These are phyloP conservation scores for Barbarea vulgaris DNA, from an alignment of 345 rosid species.

Conservation along the genomic window DNA sequence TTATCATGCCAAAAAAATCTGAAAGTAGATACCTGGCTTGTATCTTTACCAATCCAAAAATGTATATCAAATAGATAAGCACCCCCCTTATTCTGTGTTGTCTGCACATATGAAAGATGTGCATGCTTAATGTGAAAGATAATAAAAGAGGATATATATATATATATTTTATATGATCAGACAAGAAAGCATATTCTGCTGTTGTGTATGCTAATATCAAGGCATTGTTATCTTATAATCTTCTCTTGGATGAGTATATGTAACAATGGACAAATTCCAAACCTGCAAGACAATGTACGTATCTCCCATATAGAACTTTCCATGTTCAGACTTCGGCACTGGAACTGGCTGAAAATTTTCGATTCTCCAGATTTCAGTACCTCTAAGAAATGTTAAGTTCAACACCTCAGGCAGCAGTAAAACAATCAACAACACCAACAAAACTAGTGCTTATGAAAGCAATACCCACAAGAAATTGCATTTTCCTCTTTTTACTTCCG, in stretches of 20 bases:
- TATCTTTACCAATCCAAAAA: slow-evolving; percentile 98
- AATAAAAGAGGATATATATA: not conserved
- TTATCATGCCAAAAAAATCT: slow-evolving; percentile 4
- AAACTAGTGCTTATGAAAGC: slow-evolving; percentile 4
- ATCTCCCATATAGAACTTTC: slow-evolving; percentile 98
- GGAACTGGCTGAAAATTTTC: slow-evolving; percentile 92
- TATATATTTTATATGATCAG: slow-evolving; percentile 23
- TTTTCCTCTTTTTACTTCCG: not conserved
- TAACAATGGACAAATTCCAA: slow-evolving; percentile 4
- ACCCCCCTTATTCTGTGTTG: slow-evolving; percentile 79
- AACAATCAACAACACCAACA: slow-evolving; percentile 7
- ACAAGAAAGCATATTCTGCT: slow-evolving; percentile 23
- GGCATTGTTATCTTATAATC: not conserved
- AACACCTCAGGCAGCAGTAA: slow-evolving; percentile 37
- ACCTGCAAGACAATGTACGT: slow-evolving; percentile 95
- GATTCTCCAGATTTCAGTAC: slow-evolving; percentile 96
- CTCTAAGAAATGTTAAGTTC: slow-evolving; percentile 75
- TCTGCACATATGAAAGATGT: slow-evolving; percentile 54
- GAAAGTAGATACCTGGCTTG: slow-evolving; percentile 74
- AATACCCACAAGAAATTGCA: not conserved
- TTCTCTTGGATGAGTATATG: slow-evolving; percentile 2
- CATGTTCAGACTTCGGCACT: slow-evolving; percentile 83
- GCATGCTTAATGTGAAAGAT: slow-evolving; percentile 13
- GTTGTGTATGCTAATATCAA: slow-evolving; percentile 22
- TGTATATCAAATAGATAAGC: slow-evolving; percentile 83